phyloP scores from a whole-genome alignment of 768 basidiomycete species.

The Auricularia sp. region DNA sequence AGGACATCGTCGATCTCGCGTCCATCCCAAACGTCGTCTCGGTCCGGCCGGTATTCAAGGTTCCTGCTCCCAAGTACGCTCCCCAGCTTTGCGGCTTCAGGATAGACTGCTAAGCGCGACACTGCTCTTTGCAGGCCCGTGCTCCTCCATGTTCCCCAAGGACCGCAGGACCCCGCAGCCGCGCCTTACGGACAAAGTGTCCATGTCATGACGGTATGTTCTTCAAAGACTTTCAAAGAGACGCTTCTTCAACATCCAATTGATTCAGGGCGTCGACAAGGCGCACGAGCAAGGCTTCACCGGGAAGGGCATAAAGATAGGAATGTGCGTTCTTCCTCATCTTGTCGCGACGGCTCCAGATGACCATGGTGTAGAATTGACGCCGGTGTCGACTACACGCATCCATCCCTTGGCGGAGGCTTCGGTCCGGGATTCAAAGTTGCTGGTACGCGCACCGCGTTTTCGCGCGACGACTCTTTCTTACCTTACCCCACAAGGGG shows the following conservation, averaged over 20 bases:
- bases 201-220: neutral
- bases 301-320: neutral
- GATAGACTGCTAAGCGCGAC: no score
- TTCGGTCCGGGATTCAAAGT: conserved; percentile 9
- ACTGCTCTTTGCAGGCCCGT: neutral
- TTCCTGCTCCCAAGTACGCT: neutral
- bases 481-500: neutral
- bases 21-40: no score
- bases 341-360: no score
- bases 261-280: neutral
- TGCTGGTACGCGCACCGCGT: neutral
- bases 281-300: neutral
- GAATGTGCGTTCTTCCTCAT: neutral
- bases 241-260: no score
- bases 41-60: no score
- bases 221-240: neutral
- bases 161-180: neutral
- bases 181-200: neutral
- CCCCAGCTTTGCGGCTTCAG: no score
- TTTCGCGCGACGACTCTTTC: no score
- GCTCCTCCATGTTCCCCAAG: neutral
- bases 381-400: conserved; percentile 5
- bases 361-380: no score
- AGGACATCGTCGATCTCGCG: no score
- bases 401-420: conserved; percentile 10